Percentiles rank a stretch among this genome's conserved stretches.
Evolutionary conservation across 495 filamentous ascomycete genomes (phyloP).

Genomic region (Penicillium odoratum): DNA sequence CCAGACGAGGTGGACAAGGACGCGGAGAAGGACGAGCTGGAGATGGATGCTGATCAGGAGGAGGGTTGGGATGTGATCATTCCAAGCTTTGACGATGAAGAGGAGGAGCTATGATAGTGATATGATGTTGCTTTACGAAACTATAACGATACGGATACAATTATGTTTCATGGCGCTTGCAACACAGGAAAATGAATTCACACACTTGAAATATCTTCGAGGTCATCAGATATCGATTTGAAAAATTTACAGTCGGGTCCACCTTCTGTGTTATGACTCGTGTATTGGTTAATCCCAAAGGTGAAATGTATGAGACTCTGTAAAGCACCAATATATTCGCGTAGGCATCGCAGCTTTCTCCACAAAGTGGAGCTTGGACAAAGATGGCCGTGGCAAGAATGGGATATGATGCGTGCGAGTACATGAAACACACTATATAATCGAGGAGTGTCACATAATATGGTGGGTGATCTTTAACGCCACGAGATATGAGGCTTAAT

Average conservation of each 20-base stretch:
- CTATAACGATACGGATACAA: background rate
- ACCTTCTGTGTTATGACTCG: too few species aligned
- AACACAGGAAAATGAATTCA: background rate
- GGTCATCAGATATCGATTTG: too few species aligned
- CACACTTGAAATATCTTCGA: background rate
- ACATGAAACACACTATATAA: slow-evolving; percentile 11
- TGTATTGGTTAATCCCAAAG: too few species aligned
- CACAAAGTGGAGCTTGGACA: background rate
- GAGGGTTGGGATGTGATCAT: slow-evolving; percentile 65
- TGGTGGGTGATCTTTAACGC: background rate
- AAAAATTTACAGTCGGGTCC: too few species aligned
- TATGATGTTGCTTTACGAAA: background rate
- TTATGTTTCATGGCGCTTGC: background rate
- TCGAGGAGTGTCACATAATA: background rate
- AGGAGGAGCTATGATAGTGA: slow-evolving; percentile 9
- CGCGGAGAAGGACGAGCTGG: slow-evolving; percentile 15
- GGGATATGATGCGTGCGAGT: background rate
- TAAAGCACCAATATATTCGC: too few species aligned
- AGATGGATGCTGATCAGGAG: slow-evolving; percentile 46
- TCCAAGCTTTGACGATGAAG: slow-evolving; percentile 60
- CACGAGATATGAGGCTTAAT: slow-evolving; percentile 7
- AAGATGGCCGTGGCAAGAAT: background rate
- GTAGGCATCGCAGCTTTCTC: background rate
- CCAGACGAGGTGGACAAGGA: slow-evolving; percentile 9
- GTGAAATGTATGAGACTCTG: too few species aligned